A percentile compares a stretch with the other conserved stretches of the same genome.
Evolutionary conservation across 192 early-diverging fungal genomes (phyloP).

Genomic region (Coemansia sp.): DNA sequence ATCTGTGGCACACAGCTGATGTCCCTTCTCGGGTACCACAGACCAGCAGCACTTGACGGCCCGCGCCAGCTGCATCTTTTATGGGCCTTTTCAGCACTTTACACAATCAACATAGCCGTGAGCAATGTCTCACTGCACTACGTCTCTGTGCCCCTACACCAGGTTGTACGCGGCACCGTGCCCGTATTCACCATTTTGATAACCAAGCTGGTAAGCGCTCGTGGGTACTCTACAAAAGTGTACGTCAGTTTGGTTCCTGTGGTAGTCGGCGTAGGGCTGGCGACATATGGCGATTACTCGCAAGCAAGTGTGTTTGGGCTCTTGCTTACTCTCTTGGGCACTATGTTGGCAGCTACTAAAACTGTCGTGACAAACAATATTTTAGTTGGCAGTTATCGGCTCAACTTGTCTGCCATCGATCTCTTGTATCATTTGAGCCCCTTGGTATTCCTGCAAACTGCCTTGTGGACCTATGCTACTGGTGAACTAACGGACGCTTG

Average conservation of each 20-base stretch:
- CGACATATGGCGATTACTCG: constrained; percentile 82
- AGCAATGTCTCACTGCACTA: constrained; percentile 80
- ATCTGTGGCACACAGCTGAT: constrained; percentile 62
- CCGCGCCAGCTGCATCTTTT: constrained; percentile 60
- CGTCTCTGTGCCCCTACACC: constrained; percentile 64
- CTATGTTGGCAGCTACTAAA: constrained; percentile 73
- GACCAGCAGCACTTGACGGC: constrained; percentile 52
- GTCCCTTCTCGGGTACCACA: constrained; percentile 50
- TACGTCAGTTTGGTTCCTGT: constrained; percentile 49
- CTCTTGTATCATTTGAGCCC: constrained; percentile 77
- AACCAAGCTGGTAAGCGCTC: constrained; percentile 51
- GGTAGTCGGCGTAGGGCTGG: constrained; percentile 74
- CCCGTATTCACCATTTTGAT: constrained; percentile 75
- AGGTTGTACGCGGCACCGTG: constrained; percentile 78
- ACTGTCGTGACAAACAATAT: constrained; percentile 81
- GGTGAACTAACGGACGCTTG: constrained; percentile 60
- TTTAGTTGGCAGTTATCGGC: constrained; percentile 59
- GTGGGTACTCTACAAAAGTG: constrained; percentile 32
- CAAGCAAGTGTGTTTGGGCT: constrained; percentile 69
- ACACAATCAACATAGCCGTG: constrained; percentile 86
- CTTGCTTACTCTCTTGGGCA: constrained; percentile 74
- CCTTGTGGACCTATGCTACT: constrained; percentile 57
- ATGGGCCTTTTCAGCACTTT: constrained; percentile 77
- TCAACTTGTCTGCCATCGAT: constrained; percentile 78
- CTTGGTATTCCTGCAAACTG: constrained; percentile 68